Evolutionary conservation across 257 asterid genomes (phyloP).

Genomic region (Scutellaria baicalensis): DNA sequence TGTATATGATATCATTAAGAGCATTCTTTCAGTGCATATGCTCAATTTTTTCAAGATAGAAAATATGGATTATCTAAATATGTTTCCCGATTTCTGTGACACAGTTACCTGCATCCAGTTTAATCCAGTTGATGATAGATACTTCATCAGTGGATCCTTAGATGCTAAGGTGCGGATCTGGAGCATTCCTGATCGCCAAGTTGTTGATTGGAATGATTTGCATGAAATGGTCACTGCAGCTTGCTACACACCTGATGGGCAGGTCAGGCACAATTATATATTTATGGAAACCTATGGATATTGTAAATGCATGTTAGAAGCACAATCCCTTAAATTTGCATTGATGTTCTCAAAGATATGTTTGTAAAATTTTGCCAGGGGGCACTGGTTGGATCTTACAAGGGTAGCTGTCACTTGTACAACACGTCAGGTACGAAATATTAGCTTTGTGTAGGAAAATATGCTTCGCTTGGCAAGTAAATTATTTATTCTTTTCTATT

Average conservation of each 20-base stretch:
- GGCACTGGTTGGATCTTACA: conserved; percentile 95
- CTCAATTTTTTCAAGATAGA: not conserved
- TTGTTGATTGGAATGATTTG: conserved; percentile 97
- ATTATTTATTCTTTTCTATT: not conserved
- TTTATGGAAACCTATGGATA: not conserved
- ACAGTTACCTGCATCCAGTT: conserved; percentile 99
- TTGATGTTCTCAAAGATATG: conserved; percentile 7
- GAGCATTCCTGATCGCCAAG: conserved; percentile 96
- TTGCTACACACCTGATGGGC: conserved; percentile 99
- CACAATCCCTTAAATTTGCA: not conserved
- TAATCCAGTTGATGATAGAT: conserved; percentile 95
- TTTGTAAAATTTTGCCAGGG: conserved; percentile 47
- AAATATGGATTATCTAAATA: conserved; percentile 20
- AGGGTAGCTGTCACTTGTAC: conserved; percentile 87
- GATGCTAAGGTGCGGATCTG: conserved; percentile 98
- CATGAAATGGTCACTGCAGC: conserved; percentile 99
- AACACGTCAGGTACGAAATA: conserved; percentile 63
- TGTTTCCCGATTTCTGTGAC: conserved; percentile 26
- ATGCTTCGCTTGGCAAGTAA: conserved; percentile 4
- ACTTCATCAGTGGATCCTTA: conserved; percentile 96
- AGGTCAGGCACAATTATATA: conserved; percentile 48
- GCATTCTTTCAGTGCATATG: conserved; percentile 5
- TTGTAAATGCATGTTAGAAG: conserved; percentile 13
- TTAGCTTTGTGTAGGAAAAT: conserved; percentile 2
- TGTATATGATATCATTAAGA: not conserved